Evolutionary conservation across 805 yeast genomes (phyloP), one percentile per base, ranked within the genome.

Genomic region (Ogataea trehalophila): DNA sequence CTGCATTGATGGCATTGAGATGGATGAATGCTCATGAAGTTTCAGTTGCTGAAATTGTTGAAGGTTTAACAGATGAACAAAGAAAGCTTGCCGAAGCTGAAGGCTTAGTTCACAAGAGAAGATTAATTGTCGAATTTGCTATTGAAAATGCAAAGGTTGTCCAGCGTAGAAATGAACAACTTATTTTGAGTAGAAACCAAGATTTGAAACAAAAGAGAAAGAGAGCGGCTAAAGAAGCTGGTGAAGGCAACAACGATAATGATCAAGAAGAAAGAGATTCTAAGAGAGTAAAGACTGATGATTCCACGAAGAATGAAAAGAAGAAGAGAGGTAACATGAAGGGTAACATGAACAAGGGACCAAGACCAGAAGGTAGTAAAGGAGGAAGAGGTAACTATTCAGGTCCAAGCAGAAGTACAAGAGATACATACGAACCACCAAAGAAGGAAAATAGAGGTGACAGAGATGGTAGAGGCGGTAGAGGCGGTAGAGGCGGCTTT

Each of bases 21-120:
- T 94, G 97, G 96, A 75, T 94, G 65, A 94, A 94, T 66, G 96
- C 96, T 7, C 97, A 92, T 63, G 84, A 80, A 60, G 96, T 94
- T 6, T 70, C 87, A 0, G 67, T 66, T 33, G 80, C 75, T 9
- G 97, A 91, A 66, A 77, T 89, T 37, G 49, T 76, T 18, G 87
- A 77, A 53, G 91, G 92, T n/a, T 63, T 85, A 48, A 69, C 72
- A 33, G 89, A 81, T 4, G 89, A 85, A 42, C 91, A 86, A 59
- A 70, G 72, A 63, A 80, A 80, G 56, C 42, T 64, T 8, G 81
- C 80, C 2, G 72, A 74, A 45, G 55, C 73, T 23, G 90, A 83
- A 41, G 79, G 79, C 8, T 41, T 56, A 6, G 58, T 73, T 36
- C 72, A 75, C 46, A 79, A 79, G 62, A 81, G 97, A 70, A 80